Conservation (phyloP, 2,329 filamentous ascomycete genomes). For the Knufia fluminis region DNA sequence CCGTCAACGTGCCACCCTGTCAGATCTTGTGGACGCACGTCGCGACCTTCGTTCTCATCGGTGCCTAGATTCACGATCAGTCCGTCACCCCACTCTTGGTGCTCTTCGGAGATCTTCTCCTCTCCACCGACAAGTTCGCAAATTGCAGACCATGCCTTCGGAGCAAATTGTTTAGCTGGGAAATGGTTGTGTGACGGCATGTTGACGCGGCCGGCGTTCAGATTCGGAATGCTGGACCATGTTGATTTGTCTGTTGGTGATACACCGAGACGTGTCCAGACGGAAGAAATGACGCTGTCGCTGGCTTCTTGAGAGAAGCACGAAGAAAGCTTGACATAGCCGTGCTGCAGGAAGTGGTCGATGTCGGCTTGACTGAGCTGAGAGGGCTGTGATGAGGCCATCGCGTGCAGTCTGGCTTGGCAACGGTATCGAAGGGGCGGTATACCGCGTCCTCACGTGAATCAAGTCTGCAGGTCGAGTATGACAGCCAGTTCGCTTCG, state of each 20-base stretch:
- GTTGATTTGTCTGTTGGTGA: slow-evolving; percentile 54
- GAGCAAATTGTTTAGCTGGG: slow-evolving; percentile 48
- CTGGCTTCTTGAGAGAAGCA: slow-evolving; percentile 45
- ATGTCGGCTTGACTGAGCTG: slow-evolving; percentile 17
- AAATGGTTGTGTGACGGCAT: slow-evolving; percentile 55
- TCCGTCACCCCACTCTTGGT: slow-evolving; percentile 54
- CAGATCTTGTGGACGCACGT: slow-evolving; percentile 44
- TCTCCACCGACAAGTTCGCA: slow-evolving; percentile 58
- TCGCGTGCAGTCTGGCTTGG: too few relatives aligned
- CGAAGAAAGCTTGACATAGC: slow-evolving; percentile 44
- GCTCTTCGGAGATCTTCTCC: slow-evolving; percentile 38
- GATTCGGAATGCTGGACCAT: slow-evolving; percentile 39
- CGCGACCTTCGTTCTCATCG: slow-evolving; percentile 41
- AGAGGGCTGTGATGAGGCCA: not conserved
- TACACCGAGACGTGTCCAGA: slow-evolving; percentile 60
- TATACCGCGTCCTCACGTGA: too few relatives aligned
- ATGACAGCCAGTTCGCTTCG: too few relatives aligned
- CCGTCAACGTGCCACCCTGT: slow-evolving; percentile 60
- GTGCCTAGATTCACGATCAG: slow-evolving; percentile 63
- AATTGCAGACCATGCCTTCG: slow-evolving; percentile 58
- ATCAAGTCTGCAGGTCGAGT: too few relatives aligned
- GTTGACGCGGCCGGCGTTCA: slow-evolving; percentile 44
- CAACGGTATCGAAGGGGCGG: too few relatives aligned
- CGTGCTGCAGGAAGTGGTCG: slow-evolving; percentile 46
- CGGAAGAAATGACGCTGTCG: slow-evolving; percentile 37